Percentiles rank a stretch among this genome's conserved stretches.
These are phyloP conservation scores for Chlamydomonas applanata DNA, from an alignment of 139 green algal genomes.

Conservation along the genomic window DNA sequence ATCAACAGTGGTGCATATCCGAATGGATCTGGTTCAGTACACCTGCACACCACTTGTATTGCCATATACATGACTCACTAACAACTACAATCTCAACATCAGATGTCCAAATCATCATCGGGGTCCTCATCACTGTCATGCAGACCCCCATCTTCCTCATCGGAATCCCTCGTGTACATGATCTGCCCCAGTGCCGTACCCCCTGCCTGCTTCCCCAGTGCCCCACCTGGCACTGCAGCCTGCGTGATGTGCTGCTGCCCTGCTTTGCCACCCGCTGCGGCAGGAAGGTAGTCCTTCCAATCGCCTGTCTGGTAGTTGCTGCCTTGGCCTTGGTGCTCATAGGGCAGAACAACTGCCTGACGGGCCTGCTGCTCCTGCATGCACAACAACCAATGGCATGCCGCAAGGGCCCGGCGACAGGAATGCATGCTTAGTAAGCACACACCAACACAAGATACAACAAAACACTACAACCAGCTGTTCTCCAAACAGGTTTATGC, in stretches of 20 bases:
- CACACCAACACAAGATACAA: background rate
- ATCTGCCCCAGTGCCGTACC: conserved; percentile 63
- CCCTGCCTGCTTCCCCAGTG: background rate
- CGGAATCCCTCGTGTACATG: conserved; percentile 73
- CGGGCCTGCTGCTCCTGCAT: conserved; percentile 48
- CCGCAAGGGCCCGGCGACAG: too few relatives aligned
- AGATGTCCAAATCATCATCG: conserved; percentile 81
- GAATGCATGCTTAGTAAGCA: too few relatives aligned
- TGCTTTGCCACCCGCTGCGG: conserved; percentile 41
- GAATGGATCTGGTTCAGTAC: too few relatives aligned
- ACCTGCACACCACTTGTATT: too few relatives aligned
- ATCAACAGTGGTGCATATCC: too few relatives aligned
- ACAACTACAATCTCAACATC: background rate
- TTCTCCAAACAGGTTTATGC: too few relatives aligned
- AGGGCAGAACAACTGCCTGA: conserved; percentile 65
- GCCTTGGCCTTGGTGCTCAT: conserved; percentile 61
- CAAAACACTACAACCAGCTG: background rate
- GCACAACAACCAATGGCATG: too few relatives aligned
- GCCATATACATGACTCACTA: too few relatives aligned
- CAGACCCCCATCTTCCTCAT: conserved; percentile 45
- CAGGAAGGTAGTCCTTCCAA: conserved; percentile 62
- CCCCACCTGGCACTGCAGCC: background rate
- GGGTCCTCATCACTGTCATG: conserved; percentile 79
- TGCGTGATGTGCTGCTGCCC: background rate
- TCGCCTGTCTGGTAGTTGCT: conserved; percentile 44